Base-by-base conservation (phyloP, 148 eudicot species). In the Camellia lanceoleosa region DNA sequence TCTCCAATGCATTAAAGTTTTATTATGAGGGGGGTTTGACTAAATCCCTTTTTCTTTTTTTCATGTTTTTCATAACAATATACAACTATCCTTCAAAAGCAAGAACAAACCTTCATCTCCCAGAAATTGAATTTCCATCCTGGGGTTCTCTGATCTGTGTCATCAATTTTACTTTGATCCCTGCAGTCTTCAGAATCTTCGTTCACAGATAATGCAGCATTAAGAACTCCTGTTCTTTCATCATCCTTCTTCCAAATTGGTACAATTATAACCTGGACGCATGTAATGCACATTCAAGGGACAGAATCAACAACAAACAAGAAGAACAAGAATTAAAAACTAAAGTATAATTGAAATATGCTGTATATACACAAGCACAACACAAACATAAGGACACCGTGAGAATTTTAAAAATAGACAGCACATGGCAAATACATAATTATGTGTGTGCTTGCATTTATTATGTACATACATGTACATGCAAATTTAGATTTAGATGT, bases 51-150 rank as follows among this genome's bases (percentile, higher is more conserved):
- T 30, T 30, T 30, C 1, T 30, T 1, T 30, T 30, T 30, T 30
- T 30, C 38, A 30, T 30, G 38, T 30, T 30, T 30, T 30, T 30
- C 38, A 30, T 30, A 30, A 44, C 23, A 0, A 15, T 0, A 12
- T 4, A 23, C 3, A 30, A 51, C 58, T 38, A 70, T 60, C 51
- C 38, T 49, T 63, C 44, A 30, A 47, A 38, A 61, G 16, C 15
- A 42, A 43, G 71, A 47, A 64, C 85, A 74, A 56, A 97, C 99
- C 99, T 97, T 94, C 98, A 97, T 97, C 84, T 97, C 99, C 98
- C 98, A 97, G 86, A 89, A 94, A 84, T 97, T 97, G 78, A 88
- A 97, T 84, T 97, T 97, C 99, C 99, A 97, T 23, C 99, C 99
- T 78, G 99, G 99, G 18, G 99, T 97, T 84, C 89, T 87, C 88